These are phyloP conservation scores for Ocimum tenuiflorum DNA, from an alignment of 257 asterid species.

Conservation along the genomic window DNA sequence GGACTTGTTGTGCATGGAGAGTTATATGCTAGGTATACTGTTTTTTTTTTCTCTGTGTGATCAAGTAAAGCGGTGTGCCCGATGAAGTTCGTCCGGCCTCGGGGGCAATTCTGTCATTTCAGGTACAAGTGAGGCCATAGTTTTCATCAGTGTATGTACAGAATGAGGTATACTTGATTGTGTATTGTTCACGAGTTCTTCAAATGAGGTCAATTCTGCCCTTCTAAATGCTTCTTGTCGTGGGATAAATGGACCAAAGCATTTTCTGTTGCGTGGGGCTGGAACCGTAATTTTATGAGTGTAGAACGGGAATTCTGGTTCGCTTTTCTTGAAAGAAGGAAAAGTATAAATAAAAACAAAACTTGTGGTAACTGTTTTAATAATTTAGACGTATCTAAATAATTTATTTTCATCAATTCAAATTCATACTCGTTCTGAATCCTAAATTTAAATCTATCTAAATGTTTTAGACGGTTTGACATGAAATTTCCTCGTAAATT, in stretches of 20 bases:
- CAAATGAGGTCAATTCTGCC: background rate
- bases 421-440: no score
- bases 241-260: constrained; percentile 11
- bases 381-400: no score
- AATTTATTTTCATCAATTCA: no score
- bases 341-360: no score
- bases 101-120: background rate
- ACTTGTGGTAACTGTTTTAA: no score
- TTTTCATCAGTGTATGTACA: constrained; percentile 32
- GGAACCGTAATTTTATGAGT: background rate
- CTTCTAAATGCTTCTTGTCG: background rate
- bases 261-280: background rate
- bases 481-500: no score
- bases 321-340: background rate
- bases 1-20: constrained; percentile 6
- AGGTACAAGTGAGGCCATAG: constrained; percentile 17
- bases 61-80: background rate
- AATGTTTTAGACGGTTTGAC: no score
- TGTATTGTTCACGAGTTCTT: constrained; percentile 16
- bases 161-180: constrained; percentile 26
- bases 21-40: constrained; percentile 18
- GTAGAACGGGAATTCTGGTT: background rate
- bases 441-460: no score
- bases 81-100: background rate
- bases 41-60: constrained; percentile 17